phyloP scores from a whole-genome alignment of 495 filamentous ascomycete genomes.

The Penicillium mononematosum region DNA sequence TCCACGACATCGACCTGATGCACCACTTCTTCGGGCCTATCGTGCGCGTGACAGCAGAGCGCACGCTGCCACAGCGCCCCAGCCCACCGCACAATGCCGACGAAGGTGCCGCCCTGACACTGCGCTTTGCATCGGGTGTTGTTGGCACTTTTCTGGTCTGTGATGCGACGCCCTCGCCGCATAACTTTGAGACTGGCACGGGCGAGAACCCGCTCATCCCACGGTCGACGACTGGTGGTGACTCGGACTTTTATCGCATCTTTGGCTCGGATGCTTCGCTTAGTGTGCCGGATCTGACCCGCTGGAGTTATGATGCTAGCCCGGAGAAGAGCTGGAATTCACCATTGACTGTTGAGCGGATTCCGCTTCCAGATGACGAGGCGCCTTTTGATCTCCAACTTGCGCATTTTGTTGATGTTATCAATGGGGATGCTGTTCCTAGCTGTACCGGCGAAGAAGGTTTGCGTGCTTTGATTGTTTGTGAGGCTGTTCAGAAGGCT shows the following conservation, averaged over 20 bases:
- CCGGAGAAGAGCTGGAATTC: slow-evolving; percentile 36
- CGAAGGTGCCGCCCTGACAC: slow-evolving; percentile 55
- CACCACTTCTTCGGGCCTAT: slow-evolving; percentile 59
- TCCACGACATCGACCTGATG: slow-evolving; percentile 60
- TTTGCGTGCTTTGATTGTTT: slow-evolving; percentile 44
- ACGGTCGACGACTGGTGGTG: slow-evolving; percentile 23
- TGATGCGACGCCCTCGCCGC: slow-evolving; percentile 51
- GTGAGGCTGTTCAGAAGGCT: slow-evolving; percentile 41
- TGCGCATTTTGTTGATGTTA: slow-evolving; percentile 54
- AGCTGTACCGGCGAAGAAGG: slow-evolving; percentile 49
- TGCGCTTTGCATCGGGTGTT: slow-evolving; percentile 55
- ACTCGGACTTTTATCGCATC: slow-evolving; percentile 54
- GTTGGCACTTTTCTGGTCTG: slow-evolving; percentile 58
- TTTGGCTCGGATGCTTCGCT: slow-evolving; percentile 54
- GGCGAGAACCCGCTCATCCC: slow-evolving; percentile 59
- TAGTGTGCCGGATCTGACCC: slow-evolving; percentile 55
- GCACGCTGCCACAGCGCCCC: slow-evolving; percentile 39
- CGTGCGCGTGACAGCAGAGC: slow-evolving; percentile 50
- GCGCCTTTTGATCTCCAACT: slow-evolving; percentile 57
- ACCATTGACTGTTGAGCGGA: slow-evolving; percentile 30
- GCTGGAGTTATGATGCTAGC: slow-evolving; percentile 50
- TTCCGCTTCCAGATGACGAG: slow-evolving; percentile 37
- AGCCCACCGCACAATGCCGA: slow-evolving; percentile 45
- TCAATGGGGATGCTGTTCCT: slow-evolving; percentile 42
- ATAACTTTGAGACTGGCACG: slow-evolving; percentile 56